Conservation (phyloP, 352 stramenopile species). For the Pythium pyrilobum region DNA sequence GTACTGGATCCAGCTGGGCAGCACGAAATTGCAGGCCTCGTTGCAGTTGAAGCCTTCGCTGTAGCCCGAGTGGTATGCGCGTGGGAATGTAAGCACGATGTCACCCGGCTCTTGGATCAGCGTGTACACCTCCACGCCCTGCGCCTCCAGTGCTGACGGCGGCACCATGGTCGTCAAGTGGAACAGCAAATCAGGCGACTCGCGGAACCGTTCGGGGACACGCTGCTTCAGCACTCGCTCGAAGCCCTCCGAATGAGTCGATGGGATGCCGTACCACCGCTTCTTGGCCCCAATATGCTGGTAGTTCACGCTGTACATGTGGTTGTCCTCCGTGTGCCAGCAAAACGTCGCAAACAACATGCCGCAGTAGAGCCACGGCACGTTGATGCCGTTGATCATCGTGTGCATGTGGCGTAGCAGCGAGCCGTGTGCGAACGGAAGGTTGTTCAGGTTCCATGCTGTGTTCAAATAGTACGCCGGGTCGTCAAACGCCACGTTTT, state of each 20-base stretch:
- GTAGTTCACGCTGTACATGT: conserved; percentile 99
- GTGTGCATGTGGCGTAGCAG: conserved; percentile 93
- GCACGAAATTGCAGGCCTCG: conserved; percentile 85
- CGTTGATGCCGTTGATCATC: conserved; percentile 96
- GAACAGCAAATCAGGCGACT: conserved; percentile 61
- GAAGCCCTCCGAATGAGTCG: conserved; percentile 46
- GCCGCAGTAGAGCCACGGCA: conserved; percentile 98
- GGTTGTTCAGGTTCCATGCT: conserved; percentile 98
- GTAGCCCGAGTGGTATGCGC: conserved; percentile 96
- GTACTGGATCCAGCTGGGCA: conserved; percentile 83
- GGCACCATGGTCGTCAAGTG: conserved; percentile 75
- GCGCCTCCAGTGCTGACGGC: conserved; percentile 36
- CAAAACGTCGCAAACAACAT: conserved; percentile 98
- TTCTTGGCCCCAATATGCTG: conserved; percentile 95
- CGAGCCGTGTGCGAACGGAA: conserved; percentile 90
- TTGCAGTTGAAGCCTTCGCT: conserved; percentile 95
- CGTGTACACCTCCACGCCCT: conserved; percentile 56
- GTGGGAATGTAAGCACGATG: conserved; percentile 97
- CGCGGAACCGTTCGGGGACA: conserved; percentile 53
- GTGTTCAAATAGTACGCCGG: conserved; percentile 74
- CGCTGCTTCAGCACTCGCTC: conserved; percentile 42
- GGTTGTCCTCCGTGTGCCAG: conserved; percentile 99
- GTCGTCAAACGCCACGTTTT: conserved; percentile 44
- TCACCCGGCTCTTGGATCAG: conserved; percentile 87
- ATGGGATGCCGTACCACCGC: conserved; percentile 92